These are phyloP conservation scores for Plasmodium vivax DNA, from an alignment of 169 alveolate genomes.

Conservation along the genomic window DNA sequence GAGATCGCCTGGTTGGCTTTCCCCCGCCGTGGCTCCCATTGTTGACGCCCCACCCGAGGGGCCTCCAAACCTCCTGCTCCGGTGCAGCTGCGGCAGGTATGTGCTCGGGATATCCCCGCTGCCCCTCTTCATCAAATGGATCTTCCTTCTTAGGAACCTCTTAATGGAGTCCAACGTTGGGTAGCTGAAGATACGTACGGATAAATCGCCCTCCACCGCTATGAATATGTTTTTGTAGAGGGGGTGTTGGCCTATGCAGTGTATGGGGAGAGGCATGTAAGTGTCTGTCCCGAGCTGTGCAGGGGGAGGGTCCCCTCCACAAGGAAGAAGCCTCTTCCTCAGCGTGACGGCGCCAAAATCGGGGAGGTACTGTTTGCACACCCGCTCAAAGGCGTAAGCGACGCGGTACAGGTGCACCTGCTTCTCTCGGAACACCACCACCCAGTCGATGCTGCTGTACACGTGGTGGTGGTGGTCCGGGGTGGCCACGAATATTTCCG, in stretches of 20 bases:
- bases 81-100: slow-evolving; percentile 40
- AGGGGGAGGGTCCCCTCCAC: background rate
- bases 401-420: slow-evolving; percentile 16
- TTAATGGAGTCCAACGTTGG: slow-evolving; percentile 38
- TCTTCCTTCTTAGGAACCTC: slow-evolving; percentile 25
- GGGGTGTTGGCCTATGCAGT: slow-evolving; percentile 24
- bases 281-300: background rate
- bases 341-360: slow-evolving; percentile 14
- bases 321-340: background rate
- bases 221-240: slow-evolving; percentile 33
- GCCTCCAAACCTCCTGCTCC: slow-evolving; percentile 6
- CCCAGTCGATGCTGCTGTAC: slow-evolving; percentile 58
- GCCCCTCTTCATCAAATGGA: slow-evolving; percentile 22
- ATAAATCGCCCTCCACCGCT: slow-evolving; percentile 22
- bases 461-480: slow-evolving; percentile 61
- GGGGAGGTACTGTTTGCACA: slow-evolving; percentile 7
- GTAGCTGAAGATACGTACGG: slow-evolving; percentile 20
- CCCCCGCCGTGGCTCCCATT: background rate
- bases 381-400: background rate
- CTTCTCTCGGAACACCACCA: background rate
- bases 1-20: background rate
- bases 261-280: background rate
- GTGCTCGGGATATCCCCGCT: slow-evolving; percentile 43
- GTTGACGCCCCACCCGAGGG: background rate
- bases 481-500: slow-evolving; percentile 42